A percentile compares a stretch with the other conserved stretches of the same genome.
These are phyloP conservation scores for Penicillium sp. DNA, from an alignment of 2,329 filamentous ascomycete species.

Conservation along the genomic window DNA sequence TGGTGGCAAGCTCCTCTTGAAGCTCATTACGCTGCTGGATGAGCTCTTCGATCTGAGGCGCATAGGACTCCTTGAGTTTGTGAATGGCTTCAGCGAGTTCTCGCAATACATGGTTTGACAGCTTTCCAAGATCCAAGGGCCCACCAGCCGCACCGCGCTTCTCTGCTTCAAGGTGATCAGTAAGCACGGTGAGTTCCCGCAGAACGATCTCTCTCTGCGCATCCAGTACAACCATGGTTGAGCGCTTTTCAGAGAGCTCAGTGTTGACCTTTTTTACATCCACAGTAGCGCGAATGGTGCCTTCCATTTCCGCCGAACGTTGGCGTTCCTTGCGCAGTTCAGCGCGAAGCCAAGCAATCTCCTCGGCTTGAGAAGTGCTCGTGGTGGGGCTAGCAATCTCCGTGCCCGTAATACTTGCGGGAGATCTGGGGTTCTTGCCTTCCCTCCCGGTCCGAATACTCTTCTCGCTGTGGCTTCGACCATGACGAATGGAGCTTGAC, in stretches of 20 bases:
- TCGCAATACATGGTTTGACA: conserved; percentile 61
- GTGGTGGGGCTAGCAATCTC: conserved; percentile 73
- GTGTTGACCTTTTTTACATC: conserved; percentile 77
- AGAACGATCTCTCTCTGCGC: conserved; percentile 95
- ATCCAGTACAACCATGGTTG: conserved; percentile 90
- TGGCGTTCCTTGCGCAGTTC: conserved; percentile 82
- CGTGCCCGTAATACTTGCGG: conserved; percentile 50
- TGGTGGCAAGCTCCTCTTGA: conserved; percentile 77
- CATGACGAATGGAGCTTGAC: conserved; percentile 91
- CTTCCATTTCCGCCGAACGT: conserved; percentile 74
- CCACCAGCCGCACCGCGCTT: conserved; percentile 78
- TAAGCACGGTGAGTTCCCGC: conserved; percentile 83
- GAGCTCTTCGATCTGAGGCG: conserved; percentile 75
- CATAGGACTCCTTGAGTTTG: conserved; percentile 76
- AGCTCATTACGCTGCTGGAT: conserved; percentile 83
- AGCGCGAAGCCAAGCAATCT: conserved; percentile 62
- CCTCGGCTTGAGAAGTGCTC: conserved; percentile 59
- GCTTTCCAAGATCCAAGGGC: conserved; percentile 72
- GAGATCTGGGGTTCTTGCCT: conserved; percentile 68
- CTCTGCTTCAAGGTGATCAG: conserved; percentile 80
- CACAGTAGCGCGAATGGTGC: conserved; percentile 56
- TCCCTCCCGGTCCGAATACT: conserved; percentile 59
- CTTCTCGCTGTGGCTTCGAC: conserved; percentile 76
- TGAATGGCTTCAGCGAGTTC: conserved; percentile 63
- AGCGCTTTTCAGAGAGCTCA: conserved; percentile 86